Conservation (phyloP, 2,329 filamentous ascomycete species). For the Fusarium sp. region DNA sequence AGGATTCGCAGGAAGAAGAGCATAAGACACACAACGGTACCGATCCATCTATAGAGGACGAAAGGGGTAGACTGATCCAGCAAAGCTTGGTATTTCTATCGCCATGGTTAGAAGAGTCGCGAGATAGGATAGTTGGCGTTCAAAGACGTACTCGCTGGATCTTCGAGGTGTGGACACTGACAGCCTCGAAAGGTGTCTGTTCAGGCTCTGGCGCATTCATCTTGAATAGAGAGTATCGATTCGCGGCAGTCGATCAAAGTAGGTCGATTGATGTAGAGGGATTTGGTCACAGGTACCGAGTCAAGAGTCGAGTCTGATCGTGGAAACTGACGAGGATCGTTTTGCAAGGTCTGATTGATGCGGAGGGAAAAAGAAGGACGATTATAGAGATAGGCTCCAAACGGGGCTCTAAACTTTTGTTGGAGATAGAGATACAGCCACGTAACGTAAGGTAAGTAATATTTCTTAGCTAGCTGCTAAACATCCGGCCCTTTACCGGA, state of each 20-base stretch:
- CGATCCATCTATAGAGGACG: constrained; percentile 88
- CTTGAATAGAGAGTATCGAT: constrained; percentile 36
- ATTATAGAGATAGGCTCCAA: constrained; percentile 15
- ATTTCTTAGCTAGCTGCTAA: constrained; percentile 6
- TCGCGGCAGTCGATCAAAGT: constrained; percentile 16
- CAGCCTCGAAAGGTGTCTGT: constrained; percentile 89
- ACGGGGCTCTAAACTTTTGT: constrained; percentile 32
- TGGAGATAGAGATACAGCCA: constrained; percentile 39
- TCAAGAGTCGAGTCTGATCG: constrained; percentile 3
- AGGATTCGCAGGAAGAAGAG: constrained; percentile 92
- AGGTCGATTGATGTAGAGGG: not conserved
- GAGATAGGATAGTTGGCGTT: not conserved
- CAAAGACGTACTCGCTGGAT: constrained; percentile 73
- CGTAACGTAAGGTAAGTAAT: constrained; percentile 40
- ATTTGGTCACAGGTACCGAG: not conserved
- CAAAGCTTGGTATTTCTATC: constrained; percentile 89
- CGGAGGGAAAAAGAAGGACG: constrained; percentile 14
- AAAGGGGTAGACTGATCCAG: constrained; percentile 94
- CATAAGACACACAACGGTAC: constrained; percentile 79
- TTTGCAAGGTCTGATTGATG: constrained; percentile 11
- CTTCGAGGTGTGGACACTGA: constrained; percentile 84
- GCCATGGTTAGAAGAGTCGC: constrained; percentile 31
- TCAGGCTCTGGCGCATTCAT: constrained; percentile 93
- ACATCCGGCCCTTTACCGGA: constrained; percentile 38
- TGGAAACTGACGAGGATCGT: constrained; percentile 10